phyloP scores from a whole-genome alignment of 371 early-diverging fungal species.

The Mycotypha africana region DNA sequence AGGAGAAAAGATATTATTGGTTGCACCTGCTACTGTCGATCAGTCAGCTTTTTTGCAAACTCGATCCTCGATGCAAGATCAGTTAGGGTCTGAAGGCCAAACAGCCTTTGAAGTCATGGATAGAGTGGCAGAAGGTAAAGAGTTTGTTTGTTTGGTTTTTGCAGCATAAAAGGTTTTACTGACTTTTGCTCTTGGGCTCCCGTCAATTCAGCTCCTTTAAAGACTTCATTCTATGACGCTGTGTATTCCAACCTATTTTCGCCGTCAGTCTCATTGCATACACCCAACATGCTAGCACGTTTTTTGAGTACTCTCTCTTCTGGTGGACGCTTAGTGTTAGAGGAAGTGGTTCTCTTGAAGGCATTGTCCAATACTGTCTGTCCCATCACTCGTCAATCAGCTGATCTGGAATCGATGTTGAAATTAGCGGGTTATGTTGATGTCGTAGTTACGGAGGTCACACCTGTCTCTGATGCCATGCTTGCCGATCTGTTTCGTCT shows the following conservation, averaged over 20 bases:
- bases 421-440: slow-evolving; percentile 45
- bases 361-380: slow-evolving; percentile 29
- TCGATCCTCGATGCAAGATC: slow-evolving; percentile 19
- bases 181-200: not conserved
- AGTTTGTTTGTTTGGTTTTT: no score
- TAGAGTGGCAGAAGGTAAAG: slow-evolving; percentile 42
- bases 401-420: slow-evolving; percentile 37
- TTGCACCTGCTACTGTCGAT: slow-evolving; percentile 32
- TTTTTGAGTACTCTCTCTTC: slow-evolving; percentile 29
- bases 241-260: slow-evolving; percentile 37
- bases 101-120: slow-evolving; percentile 41
- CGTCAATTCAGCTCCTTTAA: slow-evolving; percentile 26
- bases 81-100: slow-evolving; percentile 38
- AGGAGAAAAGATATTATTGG: slow-evolving; percentile 32
- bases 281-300: slow-evolving; percentile 34
- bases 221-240: slow-evolving; percentile 20
- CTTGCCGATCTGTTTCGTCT: slow-evolving; percentile 34
- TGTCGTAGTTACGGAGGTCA: slow-evolving; percentile 21
- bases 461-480: slow-evolving; percentile 36
- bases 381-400: slow-evolving; percentile 36
- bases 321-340: slow-evolving; percentile 27
- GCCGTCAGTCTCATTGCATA: slow-evolving; percentile 31
- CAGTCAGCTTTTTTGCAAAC: slow-evolving; percentile 22
- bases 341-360: slow-evolving; percentile 31
- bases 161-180: no score